Evolutionary conservation across 805 yeast genomes (phyloP).

Genomic region (Cyberlindnera misumaiensis): DNA sequence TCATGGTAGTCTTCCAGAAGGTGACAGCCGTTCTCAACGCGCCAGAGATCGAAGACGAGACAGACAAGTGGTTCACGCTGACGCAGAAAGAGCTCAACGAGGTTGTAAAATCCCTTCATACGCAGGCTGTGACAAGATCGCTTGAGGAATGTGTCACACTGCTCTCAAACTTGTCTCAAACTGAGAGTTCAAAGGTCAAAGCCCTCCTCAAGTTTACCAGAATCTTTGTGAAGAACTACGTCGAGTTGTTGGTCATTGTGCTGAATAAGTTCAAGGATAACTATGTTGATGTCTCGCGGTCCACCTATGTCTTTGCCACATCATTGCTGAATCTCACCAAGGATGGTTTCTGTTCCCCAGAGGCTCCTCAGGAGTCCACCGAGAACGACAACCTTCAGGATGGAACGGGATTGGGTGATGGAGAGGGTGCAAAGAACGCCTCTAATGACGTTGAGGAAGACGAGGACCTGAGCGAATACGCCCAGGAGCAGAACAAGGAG

Average conservation of each 20-base stretch:
- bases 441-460: conserved; percentile 87
- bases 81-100: conserved; percentile 39
- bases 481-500: conserved; percentile 69
- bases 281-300: conserved; percentile 51
- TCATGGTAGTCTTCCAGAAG: conserved; percentile 65
- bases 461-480: conserved; percentile 70
- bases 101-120: conserved; percentile 37
- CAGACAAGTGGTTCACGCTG: conserved; percentile 61
- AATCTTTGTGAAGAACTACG: conserved; percentile 61
- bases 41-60: conserved; percentile 34
- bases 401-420: conserved; percentile 92
- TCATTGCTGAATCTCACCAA: conserved; percentile 56
- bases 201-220: conserved; percentile 49
- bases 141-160: conserved; percentile 30
- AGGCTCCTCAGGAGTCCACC: conserved; percentile 57
- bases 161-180: conserved; percentile 31
- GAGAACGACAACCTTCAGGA: conserved; percentile 64
- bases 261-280: conserved; percentile 37
- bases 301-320: conserved; percentile 51
- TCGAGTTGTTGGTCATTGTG: conserved; percentile 38
- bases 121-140: conserved; percentile 29
- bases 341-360: conserved; percentile 91
- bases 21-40: conserved; percentile 18
- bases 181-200: conserved; percentile 32
- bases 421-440: conserved; percentile 76